Percentiles rank a stretch among this genome's conserved stretches.
These are phyloP conservation scores for Hanseniaspora jakobsenii DNA, from an alignment of 805 yeast species.

Conservation along the genomic window DNA sequence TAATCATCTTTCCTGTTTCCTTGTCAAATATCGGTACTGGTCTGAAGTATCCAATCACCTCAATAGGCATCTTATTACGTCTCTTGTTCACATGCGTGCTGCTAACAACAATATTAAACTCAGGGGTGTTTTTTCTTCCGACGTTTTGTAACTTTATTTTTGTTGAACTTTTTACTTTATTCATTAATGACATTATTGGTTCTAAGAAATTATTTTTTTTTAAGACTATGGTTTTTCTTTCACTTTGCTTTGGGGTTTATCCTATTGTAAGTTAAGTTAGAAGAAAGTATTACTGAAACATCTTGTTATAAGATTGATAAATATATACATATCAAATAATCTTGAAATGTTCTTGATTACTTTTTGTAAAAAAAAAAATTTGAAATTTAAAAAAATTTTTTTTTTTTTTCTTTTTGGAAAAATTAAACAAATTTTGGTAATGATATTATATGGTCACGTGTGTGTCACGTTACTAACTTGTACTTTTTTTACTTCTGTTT, in stretches of 20 bases:
- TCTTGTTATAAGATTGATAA: no score
- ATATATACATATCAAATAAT: no score
- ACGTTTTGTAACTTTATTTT: constrained; percentile 82
- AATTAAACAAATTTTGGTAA: no score
- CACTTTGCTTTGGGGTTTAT: no score
- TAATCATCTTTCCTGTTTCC: constrained; percentile 39
- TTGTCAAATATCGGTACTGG: constrained; percentile 66
- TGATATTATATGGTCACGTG: no score
- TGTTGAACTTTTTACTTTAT: not conserved
- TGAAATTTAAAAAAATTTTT: not conserved
- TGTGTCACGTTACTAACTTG: no score
- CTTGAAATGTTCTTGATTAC: no score
- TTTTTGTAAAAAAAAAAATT: not conserved
- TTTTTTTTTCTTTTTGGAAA: not conserved
- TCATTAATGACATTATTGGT: no score
- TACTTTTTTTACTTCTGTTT: no score
- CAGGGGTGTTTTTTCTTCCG: constrained; percentile 78
- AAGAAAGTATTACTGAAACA: no score
- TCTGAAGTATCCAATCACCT: constrained; percentile 87
- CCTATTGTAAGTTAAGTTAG: no score
- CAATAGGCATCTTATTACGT: constrained; percentile 81
- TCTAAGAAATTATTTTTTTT: not conserved
- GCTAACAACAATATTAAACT: constrained; percentile 85
- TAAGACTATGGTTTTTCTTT: no score
- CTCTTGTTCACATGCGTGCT: constrained; percentile 47